phyloP scores from a whole-genome alignment of 768 basidiomycete genomes.

The Podaxis sp. region DNA sequence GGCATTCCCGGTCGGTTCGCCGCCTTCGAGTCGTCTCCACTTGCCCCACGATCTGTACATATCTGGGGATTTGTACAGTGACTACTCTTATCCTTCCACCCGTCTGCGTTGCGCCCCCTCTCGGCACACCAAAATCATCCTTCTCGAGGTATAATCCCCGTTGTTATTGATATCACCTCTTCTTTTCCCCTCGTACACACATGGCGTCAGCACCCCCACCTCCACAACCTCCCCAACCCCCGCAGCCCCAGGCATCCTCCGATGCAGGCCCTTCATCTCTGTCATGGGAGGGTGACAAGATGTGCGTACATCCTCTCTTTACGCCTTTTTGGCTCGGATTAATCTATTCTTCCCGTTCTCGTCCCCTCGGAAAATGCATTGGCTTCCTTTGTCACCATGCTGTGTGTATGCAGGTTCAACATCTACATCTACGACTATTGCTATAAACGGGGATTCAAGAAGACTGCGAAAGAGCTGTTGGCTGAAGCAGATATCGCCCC shows the following conservation, averaged over 20 bases:
- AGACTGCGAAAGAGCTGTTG: constrained; percentile 68
- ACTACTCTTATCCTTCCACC: not conserved
- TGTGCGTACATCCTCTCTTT: constrained; percentile 45
- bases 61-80: not conserved
- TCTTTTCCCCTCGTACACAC: constrained; percentile 3
- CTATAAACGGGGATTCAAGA: constrained; percentile 71
- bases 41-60: not conserved
- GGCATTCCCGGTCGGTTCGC: not conserved
- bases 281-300: constrained; percentile 85
- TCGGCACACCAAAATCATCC: constrained; percentile 6
- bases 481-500: constrained; percentile 62
- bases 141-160: not conserved
- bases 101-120: not conserved
- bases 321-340: constrained; percentile 3
- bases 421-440: constrained; percentile 90
- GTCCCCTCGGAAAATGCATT: not conserved
- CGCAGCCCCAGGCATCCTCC: constrained; percentile 22
- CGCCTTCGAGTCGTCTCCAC: not conserved
- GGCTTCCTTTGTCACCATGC: not conserved
- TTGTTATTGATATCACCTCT: not conserved
- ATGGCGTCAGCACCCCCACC: constrained; percentile 31
- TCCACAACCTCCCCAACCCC: constrained; percentile 22
- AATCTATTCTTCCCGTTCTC: not conserved
- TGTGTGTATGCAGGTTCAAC: constrained; percentile 62
- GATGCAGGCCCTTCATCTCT: constrained; percentile 24